Evolutionary conservation across 73 alveolate species (phyloP), one percentile per base, ranked within the genome.

Genomic region (Paraurostyla sp.): DNA sequence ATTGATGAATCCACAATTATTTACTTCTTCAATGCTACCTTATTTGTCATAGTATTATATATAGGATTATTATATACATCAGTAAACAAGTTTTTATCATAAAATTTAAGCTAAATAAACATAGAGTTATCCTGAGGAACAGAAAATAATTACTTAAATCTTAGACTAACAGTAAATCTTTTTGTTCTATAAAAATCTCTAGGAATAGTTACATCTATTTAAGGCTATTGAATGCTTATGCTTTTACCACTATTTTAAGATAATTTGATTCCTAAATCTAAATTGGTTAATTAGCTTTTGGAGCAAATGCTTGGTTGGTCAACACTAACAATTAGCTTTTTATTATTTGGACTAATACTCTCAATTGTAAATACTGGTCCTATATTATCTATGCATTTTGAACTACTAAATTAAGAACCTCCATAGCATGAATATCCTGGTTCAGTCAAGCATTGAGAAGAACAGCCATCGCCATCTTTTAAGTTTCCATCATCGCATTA

Each of bases 401-500:
- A 11, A 20, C 35, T 30, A 20, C 23, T 15, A 32, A 3, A 20
- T 9, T 22, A 7, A 32, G 16, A 22, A 6, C 25, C 20, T 9
- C 23, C 30, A 20, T 20, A 20, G 32, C 56, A 62, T 20, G 50
- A 9, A 35, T 9, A 62, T 35, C 52, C 80, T 11, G 7, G 11
- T 22, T 62, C 80, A 62, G 29, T 29, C 32, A 20, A 22, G 32
- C 80, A 62, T 11, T 9, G 7, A 62, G 48, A 15, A 35, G 46
- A 20, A 35, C 80, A 62, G 16, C 80, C 80, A 62, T 62, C 80
- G 16, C 52, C 52, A 25, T 30, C 16, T 3, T 22, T 11, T 35
- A 20, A 29, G 25, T 62, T 62, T 62, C 52, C 80, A 62, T 62
- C 80, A 29, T 62, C 80, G 23, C 80, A 62, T 62, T 29, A 6